Percentiles rank a stretch among this genome's conserved stretches.
Evolutionary conservation across 2,329 filamentous ascomycete species (phyloP).

Genomic region (Beauveria sp.): DNA sequence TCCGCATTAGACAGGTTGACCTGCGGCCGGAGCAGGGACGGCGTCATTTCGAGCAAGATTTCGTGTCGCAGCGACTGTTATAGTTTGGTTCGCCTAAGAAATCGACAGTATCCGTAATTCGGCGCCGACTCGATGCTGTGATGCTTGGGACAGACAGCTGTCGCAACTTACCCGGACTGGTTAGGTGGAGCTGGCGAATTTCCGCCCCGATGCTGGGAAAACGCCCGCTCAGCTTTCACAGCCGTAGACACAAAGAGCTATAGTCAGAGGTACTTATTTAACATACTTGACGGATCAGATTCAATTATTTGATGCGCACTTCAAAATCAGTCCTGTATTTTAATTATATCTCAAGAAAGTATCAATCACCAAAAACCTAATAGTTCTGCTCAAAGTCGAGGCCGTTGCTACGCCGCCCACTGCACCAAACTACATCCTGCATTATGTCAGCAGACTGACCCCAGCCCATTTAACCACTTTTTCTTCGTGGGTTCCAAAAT

Average conservation of each 20-base stretch:
- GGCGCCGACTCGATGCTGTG: not conserved
- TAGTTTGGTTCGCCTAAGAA: not conserved
- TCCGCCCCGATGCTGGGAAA: constrained; percentile 7
- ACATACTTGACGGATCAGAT: too few species aligned
- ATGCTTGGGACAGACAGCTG: not conserved
- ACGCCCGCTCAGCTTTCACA: not conserved
- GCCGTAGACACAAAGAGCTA: not conserved
- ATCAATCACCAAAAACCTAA: not conserved
- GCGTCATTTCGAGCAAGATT: constrained; percentile 31
- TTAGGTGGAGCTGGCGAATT: constrained; percentile 12
- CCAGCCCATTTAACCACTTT: not conserved
- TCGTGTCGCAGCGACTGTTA: not conserved
- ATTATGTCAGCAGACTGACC: constrained; percentile 6
- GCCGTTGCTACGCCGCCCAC: too few species aligned
- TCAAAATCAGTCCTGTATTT: too few species aligned
- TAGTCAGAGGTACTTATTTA: not conserved
- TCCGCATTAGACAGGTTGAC: constrained; percentile 47
- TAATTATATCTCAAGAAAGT: too few species aligned
- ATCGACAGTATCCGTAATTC: not conserved
- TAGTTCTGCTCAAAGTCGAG: not conserved
- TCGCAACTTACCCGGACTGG: not conserved
- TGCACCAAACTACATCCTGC: not conserved
- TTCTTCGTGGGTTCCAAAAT: not conserved
- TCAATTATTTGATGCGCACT: too few species aligned
- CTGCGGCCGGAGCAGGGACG: constrained; percentile 49